phyloP scores from a whole-genome alignment of 2,329 filamentous ascomycete genomes.

The Aspergillus sp. region DNA sequence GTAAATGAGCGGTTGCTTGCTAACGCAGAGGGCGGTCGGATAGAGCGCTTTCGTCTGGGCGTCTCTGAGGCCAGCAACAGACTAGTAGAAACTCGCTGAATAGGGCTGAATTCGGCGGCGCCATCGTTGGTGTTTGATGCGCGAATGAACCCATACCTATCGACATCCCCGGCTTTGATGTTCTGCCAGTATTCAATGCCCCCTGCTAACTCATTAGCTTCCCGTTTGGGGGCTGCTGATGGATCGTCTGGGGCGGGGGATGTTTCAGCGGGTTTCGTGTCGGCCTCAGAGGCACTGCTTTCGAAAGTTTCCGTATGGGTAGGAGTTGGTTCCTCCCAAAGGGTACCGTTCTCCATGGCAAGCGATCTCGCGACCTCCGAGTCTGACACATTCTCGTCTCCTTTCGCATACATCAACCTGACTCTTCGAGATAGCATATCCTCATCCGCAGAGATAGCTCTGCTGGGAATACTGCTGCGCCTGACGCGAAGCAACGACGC shows the following conservation, averaged over 20 bases:
- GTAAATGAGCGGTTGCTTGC: conserved; percentile 46
- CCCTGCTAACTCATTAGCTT: conserved; percentile 59
- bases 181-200: conserved; percentile 67
- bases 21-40: conserved; percentile 52
- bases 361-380: conserved; percentile 39
- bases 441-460: conserved; percentile 63
- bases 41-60: conserved; percentile 53
- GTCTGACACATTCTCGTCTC: conserved; percentile 55
- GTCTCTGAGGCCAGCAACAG: conserved; percentile 57
- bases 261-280: conserved; percentile 26
- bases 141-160: conserved; percentile 65
- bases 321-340: conserved; percentile 41
- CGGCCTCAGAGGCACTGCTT: conserved; percentile 27
- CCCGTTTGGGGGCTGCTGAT: conserved; percentile 44
- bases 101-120: conserved; percentile 39
- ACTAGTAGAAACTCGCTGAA: conserved; percentile 62
- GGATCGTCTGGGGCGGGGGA: conserved; percentile 31
- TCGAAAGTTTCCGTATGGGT: conserved; percentile 30
- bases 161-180: conserved; percentile 58
- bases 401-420: conserved; percentile 63
- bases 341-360: conserved; percentile 38
- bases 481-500: conserved; percentile 40
- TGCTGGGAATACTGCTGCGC: conserved; percentile 39
- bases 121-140: conserved; percentile 28
- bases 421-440: conserved; percentile 63